Evolutionary conservation across 345 rosid genomes (phyloP), one percentile per base, ranked within the genome.

Genomic region (Eucalyptus erythrocorys): DNA sequence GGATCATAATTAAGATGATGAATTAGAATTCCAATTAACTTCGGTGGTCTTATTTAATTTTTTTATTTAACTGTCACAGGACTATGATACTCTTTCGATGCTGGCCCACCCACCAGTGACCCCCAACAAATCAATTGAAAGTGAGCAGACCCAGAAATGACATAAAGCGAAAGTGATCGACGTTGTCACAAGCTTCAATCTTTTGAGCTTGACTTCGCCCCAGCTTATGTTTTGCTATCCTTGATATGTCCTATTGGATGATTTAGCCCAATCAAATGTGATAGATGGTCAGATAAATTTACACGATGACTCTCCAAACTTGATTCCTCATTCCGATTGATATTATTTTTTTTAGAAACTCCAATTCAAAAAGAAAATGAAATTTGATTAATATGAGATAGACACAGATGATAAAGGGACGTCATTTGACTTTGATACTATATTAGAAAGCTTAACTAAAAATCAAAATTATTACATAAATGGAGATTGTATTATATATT

Each of bases 241-340:
- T 5, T 93, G 93, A 93, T 51, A 91, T 21, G 50, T 93, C 22
- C 11, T 91, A 5, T 85, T 91, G 17, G 91, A 91, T 45, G 91
- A 86, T 12, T 49, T 92, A 12, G 92, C 90, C 81, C 88, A 87
- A n/a, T 92, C 89, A 16, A 93, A 91, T 45, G 57, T 94, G 1
- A 91, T 91, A 9, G 91, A 61, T 61, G 68, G 68, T 61, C 4
- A 4, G 68, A 16, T 7, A 3, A 51, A 3, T 10, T 51, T 51
- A 51, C 57, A 19, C 0, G 0, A 51, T 51, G 26, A 51, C 57
- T 51, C 2, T 51, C 4, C 10, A 51, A 51, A 51, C 10, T 19
- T 51, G 5, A 51, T 51, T 26, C 26, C 5, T 19, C 1, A 7
- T 51, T 51, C 26, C 0, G 10, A 51, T 51, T 0, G 10, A 51